These are phyloP conservation scores for Oryza meyeriana DNA, from an alignment of 176 grass and related monocot genomes.

Conservation along the genomic window DNA sequence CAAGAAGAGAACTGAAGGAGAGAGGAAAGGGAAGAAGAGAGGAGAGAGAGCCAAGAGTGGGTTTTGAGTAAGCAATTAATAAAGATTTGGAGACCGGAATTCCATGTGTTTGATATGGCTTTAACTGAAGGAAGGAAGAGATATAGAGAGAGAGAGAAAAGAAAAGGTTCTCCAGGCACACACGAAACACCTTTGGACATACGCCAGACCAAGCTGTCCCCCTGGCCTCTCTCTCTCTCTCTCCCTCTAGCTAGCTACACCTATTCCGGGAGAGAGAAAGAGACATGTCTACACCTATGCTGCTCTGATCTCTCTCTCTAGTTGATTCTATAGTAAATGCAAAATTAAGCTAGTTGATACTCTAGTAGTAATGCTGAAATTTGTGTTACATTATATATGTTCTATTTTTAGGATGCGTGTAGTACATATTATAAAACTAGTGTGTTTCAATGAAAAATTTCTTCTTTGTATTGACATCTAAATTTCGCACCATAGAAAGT, in stretches of 20 bases:
- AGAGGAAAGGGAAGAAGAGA: constrained; percentile 7
- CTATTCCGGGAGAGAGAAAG: neutral
- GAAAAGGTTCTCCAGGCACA: constrained; percentile 56
- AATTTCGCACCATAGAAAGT: no score
- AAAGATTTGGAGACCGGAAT: constrained; percentile 67
- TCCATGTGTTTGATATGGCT: constrained; percentile 54
- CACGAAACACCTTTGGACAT: constrained; percentile 69
- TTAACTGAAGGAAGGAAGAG: constrained; percentile 58
- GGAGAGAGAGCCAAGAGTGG: constrained; percentile 10
- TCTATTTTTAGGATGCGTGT: constrained; percentile 2
- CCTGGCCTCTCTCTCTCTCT: neutral
- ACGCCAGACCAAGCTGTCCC: constrained; percentile 41
- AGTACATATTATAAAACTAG: neutral
- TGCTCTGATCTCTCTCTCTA: neutral
- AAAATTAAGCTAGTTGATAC: neutral
- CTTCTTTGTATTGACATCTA: no score
- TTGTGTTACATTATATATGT: neutral
- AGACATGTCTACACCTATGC: neutral
- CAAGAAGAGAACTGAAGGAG: neutral
- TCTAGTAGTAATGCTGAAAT: constrained; percentile 5
- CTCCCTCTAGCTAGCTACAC: neutral
- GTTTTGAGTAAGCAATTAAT: constrained; percentile 53
- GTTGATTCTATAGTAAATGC: neutral
- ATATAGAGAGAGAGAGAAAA: constrained; percentile 42
- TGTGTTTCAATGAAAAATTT: no score